Conservation (phyloP, 768 basidiomycete genomes). For the Filobasidium wieringae region DNA sequence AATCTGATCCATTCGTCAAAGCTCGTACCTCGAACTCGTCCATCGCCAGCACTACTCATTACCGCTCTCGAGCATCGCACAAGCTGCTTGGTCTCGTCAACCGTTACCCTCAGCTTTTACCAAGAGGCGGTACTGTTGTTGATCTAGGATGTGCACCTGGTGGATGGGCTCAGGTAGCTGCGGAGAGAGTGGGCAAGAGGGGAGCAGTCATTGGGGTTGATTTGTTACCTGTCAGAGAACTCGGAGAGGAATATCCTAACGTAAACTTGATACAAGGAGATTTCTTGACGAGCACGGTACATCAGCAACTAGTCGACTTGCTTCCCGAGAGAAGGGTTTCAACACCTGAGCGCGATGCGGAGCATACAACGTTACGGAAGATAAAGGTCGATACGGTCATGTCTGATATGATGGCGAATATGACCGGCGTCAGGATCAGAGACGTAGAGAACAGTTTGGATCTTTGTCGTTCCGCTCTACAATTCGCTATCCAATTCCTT, state of each 20-base stretch:
- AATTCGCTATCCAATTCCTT: constrained; percentile 50
- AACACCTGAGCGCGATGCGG: constrained; percentile 1
- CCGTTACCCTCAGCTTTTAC: constrained; percentile 45
- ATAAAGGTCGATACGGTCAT: constrained; percentile 63
- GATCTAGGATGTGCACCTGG: constrained; percentile 89
- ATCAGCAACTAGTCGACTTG: constrained; percentile 42
- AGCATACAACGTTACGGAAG: background rate
- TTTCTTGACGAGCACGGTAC: constrained; percentile 55
- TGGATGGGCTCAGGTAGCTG: constrained; percentile 78
- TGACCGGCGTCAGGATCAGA: constrained; percentile 54
- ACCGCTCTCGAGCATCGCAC: constrained; percentile 79
- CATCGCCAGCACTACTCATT: constrained; percentile 30
- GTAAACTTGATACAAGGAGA: constrained; percentile 64
- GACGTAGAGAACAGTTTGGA: constrained; percentile 62
- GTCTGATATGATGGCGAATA: constrained; percentile 82
- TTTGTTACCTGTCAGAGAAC: constrained; percentile 56
- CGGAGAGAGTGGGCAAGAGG: constrained; percentile 6
- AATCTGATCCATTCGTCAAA: constrained; percentile 38
- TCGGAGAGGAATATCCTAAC: constrained; percentile 46
- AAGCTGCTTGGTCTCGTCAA: constrained; percentile 73
- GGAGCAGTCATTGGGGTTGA: constrained; percentile 64
- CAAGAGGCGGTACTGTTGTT: constrained; percentile 49
- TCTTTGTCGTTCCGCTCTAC: constrained; percentile 61
- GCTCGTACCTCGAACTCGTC: constrained; percentile 13
- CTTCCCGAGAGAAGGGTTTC: background rate